Evolutionary conservation across 371 early-diverging fungal genomes (phyloP).

Genomic region (Phascolomyces articulosus): DNA sequence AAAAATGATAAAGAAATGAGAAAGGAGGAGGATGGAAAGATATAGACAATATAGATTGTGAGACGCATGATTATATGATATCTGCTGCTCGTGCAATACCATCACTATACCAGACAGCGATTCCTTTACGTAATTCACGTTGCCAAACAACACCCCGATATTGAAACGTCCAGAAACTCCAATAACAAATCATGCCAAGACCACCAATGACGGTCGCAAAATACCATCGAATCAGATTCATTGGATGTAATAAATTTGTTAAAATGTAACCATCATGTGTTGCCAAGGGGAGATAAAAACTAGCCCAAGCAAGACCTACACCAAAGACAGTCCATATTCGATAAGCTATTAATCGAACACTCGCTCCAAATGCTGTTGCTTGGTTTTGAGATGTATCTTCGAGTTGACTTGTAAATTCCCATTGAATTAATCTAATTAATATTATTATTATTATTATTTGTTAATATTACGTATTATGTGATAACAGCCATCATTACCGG

Average conservation of each 20-base stretch:
- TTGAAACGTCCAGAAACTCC: slow-evolving; percentile 74
- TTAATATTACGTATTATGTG: slow-evolving; percentile 15
- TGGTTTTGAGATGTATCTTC: slow-evolving; percentile 24
- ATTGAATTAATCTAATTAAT: slow-evolving; percentile 15
- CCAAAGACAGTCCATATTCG: slow-evolving; percentile 66
- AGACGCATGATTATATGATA: slow-evolving; percentile 14
- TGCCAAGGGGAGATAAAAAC: slow-evolving; percentile 55
- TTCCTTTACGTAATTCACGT: slow-evolving; percentile 62
- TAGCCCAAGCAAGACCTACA: slow-evolving; percentile 61
- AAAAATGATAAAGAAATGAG: too few species aligned
- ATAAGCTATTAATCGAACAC: slow-evolving; percentile 32
- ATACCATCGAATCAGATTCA: slow-evolving; percentile 43
- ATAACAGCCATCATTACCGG: too few species aligned
- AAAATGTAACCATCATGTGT: slow-evolving; percentile 45
- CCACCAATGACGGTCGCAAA: slow-evolving; percentile 59
- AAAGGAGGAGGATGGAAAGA: too few species aligned
- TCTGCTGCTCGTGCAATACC: slow-evolving; percentile 50
- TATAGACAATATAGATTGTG: too few species aligned
- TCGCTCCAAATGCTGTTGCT: not conserved
- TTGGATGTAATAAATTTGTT: slow-evolving; percentile 37
- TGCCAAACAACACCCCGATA: slow-evolving; percentile 68
- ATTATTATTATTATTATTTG: not conserved
- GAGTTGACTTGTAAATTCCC: slow-evolving; percentile 62
- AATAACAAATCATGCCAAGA: slow-evolving; percentile 60
- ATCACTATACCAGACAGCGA: slow-evolving; percentile 65